Base-by-base conservation (phyloP, 2,329 filamentous ascomycete genomes). In the Sordariomycetes sp. region DNA sequence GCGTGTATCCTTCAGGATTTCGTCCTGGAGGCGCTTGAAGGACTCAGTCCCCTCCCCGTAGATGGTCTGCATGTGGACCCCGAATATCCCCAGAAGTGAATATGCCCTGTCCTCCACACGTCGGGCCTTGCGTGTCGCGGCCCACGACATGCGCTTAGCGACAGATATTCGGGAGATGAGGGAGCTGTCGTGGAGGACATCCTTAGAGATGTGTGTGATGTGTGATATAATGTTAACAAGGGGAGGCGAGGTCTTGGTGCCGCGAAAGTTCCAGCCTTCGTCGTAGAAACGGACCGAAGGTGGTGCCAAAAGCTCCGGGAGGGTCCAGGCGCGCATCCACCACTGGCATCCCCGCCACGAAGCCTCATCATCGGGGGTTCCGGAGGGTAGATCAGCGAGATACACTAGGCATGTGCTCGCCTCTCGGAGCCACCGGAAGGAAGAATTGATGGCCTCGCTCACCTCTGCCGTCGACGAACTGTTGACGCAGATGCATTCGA, bases 21-120 rank as follows among this genome's bases (percentile, higher is more conserved):
- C 68, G 54, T 71, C 64, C 57, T 72, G 69, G 1, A 73, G 61
- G 22, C 71, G 65, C 11, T 64, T 53, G 55, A 71, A 73, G 11
- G 71, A 69, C 43, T 61, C 66, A 34, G 34, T 54, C 2, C 67
- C 67, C 53, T 69, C 67, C 8, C 67, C 67, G 14, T 69, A 69
- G 3, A 68, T 60, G 56, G 68, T 59, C 1, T 66, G 63, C 60
- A 69, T 66, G 55, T 66, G 66, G 40, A 69, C 59, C 34, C 61
- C 61, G 54, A 69, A 69, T 5, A 68, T 57, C 1, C 67, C 67
- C 32, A 69, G 8, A 3, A 69, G 63, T 14, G 63, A 68, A 40
- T 69, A 69, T 8, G 67, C 67, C 20, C 63, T 60, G 53, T 69
- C 67, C 51, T 69, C 67, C 37, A 64, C 64, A 10, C 65, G 62